A percentile compares a stretch with the other conserved stretches of the same genome.
These are phyloP conservation scores for Flaveria bidentis DNA, from an alignment of 129 eudicot species.

Conservation along the genomic window DNA sequence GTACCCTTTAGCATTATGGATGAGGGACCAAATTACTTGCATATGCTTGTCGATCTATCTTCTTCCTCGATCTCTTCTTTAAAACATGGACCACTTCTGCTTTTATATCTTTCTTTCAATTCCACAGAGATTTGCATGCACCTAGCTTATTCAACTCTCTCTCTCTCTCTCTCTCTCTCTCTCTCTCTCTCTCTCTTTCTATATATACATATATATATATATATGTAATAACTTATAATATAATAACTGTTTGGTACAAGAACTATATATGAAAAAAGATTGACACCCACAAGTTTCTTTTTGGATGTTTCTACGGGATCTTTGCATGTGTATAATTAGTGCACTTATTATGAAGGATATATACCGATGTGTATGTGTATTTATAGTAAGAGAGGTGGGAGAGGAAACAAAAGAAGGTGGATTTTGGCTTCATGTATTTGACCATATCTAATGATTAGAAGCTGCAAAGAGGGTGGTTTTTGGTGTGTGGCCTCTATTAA, in stretches of 20 bases:
- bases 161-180: not conserved
- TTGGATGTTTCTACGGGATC: slow-evolving; percentile 12
- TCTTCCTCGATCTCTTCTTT: slow-evolving; percentile 36
- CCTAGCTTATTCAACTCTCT: not conserved
- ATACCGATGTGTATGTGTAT: not conserved
- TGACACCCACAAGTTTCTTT: slow-evolving; percentile 13
- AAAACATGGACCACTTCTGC: slow-evolving; percentile 44
- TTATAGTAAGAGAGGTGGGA: slow-evolving; percentile 21
- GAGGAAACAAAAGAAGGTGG: slow-evolving; percentile 30
- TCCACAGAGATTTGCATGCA: slow-evolving; percentile 45
- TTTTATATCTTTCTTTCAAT: slow-evolving; percentile 33
- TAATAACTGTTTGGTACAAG: slow-evolving; percentile 5
- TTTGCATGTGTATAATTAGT: slow-evolving; percentile 14
- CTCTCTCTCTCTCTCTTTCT: not conserved
- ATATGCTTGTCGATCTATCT: slow-evolving; percentile 33
- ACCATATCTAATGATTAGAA: slow-evolving; percentile 39
- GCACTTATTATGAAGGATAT: not conserved
- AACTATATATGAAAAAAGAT: slow-evolving; percentile 26
- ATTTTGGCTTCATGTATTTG: slow-evolving; percentile 15
- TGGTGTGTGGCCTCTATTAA: slow-evolving; percentile 34
- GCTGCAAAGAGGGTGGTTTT: slow-evolving; percentile 27
- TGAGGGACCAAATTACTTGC: slow-evolving; percentile 42
- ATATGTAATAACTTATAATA: not conserved
- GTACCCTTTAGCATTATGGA: slow-evolving; percentile 44
- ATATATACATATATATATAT: not conserved